Evolutionary conservation across 2,329 filamentous ascomycete species (phyloP), one percentile per base, ranked within the genome.

Genomic region (Fusarium algeriense): DNA sequence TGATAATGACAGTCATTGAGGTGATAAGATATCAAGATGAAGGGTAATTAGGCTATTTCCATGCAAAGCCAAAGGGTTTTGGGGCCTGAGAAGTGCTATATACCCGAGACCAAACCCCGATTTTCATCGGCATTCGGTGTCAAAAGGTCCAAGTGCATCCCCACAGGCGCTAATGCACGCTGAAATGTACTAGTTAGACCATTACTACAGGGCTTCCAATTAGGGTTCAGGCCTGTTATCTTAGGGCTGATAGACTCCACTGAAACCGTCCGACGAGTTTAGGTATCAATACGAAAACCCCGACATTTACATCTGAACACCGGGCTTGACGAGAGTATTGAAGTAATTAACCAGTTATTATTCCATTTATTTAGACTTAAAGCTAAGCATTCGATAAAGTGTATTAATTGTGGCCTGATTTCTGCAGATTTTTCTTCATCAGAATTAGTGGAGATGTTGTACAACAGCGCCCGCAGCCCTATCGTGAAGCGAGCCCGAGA

Each of bases 11-110:
- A 30, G 7, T 30, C 30, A 4, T 9, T 5, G 8, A 30, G 7
- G 0, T 6, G 3, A 2, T 6, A 20, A 2, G 2, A 49, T 23
- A 7, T 14, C 5, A 1, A 12, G 2, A 5, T 1, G 2, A 11
- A 3, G 7, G 10, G 4, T 5, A 6, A 8, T 34, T 23, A 34
- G 45, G 14, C 28, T 34, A 13, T 34, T 20, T 17, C 5, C 0
- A 2, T 7, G 10, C 0, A 34, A 49, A 2, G 6, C 15, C 32
- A 34, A 48, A 23, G 2, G 6, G 14, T 0, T 2, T 8, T 20
- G 2, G n/a, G 28, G 6, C 2, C 30, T 17, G 2, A 46, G 19
- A 20, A 2, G 2, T 2, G 2, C 1, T 5, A 19, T 19, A 6
- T 26, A 12, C 2, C 23, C 23, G 23, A 23, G 23, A 15, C 15